Conservation (phyloP, 495 filamentous ascomycete species). For the Aspergillus taichungensis region DNA sequence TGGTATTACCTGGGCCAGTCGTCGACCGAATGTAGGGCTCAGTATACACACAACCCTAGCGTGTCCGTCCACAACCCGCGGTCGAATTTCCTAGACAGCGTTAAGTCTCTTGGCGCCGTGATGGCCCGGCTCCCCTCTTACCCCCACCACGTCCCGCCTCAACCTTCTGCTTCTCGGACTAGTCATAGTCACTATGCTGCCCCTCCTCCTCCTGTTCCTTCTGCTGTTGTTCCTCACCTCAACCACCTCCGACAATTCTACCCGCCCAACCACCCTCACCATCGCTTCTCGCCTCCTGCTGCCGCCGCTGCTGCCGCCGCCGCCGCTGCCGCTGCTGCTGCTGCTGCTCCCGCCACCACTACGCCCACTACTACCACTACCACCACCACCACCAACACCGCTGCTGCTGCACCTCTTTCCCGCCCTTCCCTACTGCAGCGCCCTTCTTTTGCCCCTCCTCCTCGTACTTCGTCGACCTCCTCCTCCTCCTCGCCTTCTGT, state of each 20-base stretch:
- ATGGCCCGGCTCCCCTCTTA: slow-evolving; percentile 25
- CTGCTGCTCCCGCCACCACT: slow-evolving; percentile 13
- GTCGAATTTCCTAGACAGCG: slow-evolving; percentile 51
- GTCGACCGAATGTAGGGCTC: slow-evolving; percentile 86
- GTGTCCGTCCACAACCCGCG: slow-evolving; percentile 48
- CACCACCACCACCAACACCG: slow-evolving; percentile 11
- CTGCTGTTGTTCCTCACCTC: neutral
- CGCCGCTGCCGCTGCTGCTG: slow-evolving; percentile 10
- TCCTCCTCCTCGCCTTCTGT: slow-evolving; percentile 22
- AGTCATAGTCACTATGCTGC: neutral
- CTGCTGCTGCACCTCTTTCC: slow-evolving; percentile 19
- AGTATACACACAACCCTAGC: slow-evolving; percentile 77
- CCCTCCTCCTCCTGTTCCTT: neutral
- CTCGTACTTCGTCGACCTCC: slow-evolving; percentile 25
- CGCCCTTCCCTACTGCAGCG: slow-evolving; percentile 29
- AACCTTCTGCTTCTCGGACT: slow-evolving; percentile 16
- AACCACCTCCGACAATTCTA: neutral
- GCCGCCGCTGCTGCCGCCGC: slow-evolving; percentile 11
- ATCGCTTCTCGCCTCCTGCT: slow-evolving; percentile 14
- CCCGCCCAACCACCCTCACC: slow-evolving; percentile 19
- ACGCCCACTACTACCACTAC: slow-evolving; percentile 13
- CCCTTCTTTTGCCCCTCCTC: slow-evolving; percentile 27
- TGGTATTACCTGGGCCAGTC: slow-evolving; percentile 85
- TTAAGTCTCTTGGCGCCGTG: slow-evolving; percentile 36
- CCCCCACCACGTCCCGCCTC: slow-evolving; percentile 25